Evolutionary conservation across 148 eudicot species (phyloP).

Genomic region (Arctostaphylos glauca): DNA sequence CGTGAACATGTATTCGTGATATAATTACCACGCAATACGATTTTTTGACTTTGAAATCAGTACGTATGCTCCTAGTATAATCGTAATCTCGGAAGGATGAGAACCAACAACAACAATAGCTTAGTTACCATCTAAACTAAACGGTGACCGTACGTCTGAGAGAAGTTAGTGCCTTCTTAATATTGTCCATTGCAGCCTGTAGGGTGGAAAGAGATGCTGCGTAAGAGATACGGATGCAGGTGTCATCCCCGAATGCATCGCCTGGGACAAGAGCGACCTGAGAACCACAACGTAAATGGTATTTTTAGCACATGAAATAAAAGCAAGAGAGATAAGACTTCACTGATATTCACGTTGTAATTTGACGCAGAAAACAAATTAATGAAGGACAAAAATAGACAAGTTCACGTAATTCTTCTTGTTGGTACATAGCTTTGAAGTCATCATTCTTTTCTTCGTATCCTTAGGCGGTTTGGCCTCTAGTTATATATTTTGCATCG

Average conservation of each 20-base stretch:
- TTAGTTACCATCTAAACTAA: slow-evolving; percentile 15
- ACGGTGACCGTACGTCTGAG: slow-evolving; percentile 48
- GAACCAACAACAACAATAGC: not conserved
- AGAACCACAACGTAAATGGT: not conserved
- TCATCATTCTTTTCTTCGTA: not conserved
- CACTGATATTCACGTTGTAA: not conserved
- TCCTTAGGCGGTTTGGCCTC: too few species aligned
- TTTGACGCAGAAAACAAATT: not conserved
- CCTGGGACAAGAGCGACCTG: slow-evolving; percentile 96
- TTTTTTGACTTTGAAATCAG: not conserved
- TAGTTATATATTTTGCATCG: too few species aligned
- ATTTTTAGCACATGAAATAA: not conserved
- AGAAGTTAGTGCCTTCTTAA: slow-evolving; percentile 48
- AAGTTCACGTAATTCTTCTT: not conserved
- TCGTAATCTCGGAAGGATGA: too few species aligned
- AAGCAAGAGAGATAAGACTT: not conserved
- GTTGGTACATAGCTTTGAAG: not conserved
- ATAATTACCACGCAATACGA: not conserved
- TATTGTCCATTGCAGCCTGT: slow-evolving; percentile 61
- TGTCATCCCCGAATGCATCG: slow-evolving; percentile 88
- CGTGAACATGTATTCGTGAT: not conserved
- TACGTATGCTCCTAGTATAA: too few species aligned
- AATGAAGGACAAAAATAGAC: not conserved
- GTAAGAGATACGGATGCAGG: slow-evolving; percentile 83
- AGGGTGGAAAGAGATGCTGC: slow-evolving; percentile 73